Percentiles rank a stretch among this genome's conserved stretches.
Evolutionary conservation across 257 asterid species (phyloP).

Genomic region (Solanum virginianum): DNA sequence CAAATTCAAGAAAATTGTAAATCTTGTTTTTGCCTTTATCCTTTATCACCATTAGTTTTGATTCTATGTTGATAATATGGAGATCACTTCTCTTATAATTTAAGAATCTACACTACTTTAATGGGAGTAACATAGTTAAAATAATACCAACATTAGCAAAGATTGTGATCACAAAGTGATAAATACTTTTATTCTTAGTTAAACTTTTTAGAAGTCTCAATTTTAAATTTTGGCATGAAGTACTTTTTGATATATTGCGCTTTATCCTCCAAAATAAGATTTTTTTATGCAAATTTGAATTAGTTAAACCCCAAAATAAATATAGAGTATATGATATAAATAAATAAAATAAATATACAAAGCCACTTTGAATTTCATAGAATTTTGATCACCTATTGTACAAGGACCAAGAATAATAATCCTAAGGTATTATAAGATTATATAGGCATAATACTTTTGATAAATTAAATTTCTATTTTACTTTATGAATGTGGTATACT

Average conservation of each 20-base stretch:
- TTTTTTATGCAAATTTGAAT: too few relatives aligned
- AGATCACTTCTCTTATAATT: background rate
- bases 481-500: background rate
- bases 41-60: background rate
- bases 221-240: background rate
- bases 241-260: too few relatives aligned
- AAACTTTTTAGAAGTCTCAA: too few relatives aligned
- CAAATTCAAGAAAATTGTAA: too few relatives aligned
- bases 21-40: background rate
- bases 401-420: background rate
- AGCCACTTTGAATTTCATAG: background rate
- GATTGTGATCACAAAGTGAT: too few relatives aligned
- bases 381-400: background rate
- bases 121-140: background rate
- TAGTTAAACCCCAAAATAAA: too few relatives aligned
- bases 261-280: too few relatives aligned
- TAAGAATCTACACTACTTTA: background rate
- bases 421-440: background rate
- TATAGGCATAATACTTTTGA: background rate
- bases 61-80: background rate
- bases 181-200: too few relatives aligned
- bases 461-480: background rate
- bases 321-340: background rate
- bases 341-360: background rate
- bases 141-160: too few relatives aligned